Evolutionary conservation across 352 stramenopile species (phyloP), one percentile per base, ranked within the genome.

Genomic region (Globisporangium mamillatum): DNA sequence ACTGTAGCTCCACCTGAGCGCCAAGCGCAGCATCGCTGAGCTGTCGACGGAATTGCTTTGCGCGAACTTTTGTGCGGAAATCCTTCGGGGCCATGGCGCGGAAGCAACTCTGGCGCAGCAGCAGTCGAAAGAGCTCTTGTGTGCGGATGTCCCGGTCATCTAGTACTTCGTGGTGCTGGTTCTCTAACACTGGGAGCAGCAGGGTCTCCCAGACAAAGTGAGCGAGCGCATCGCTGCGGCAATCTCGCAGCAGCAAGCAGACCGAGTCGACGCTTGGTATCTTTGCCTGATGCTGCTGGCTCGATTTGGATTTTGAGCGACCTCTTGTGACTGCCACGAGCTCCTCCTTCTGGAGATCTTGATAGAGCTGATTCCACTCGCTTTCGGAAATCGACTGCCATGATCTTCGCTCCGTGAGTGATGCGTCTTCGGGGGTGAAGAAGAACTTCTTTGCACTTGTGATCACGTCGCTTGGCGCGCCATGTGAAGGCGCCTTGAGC

Each of bases 131-230:
- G 1, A 90, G 57, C 18, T 60, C 56, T 16, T 74, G 63, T 27
- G 48, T 29, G 60, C 52, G 38, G 48, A 6, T 67, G 4, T 74
- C 58, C 50, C 48, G n/a, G 22, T 55, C 36, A 1, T 36, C 16
- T 24, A 8, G 27, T 24, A 36, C 5, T 24, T n/a, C 4, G 12
- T 9, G 25, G 5, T 38, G n/a, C 20, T 61, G 48, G 4, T 22
- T 7, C 16, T 65, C 34, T 18, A 92, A 34, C 0, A 88, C 63
- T 12, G 66, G 24, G 0, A 79, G 41, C 1, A 92, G 68, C 32
- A 92, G 62, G 50, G 80, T 65, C 41, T 77, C 67, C 84, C 84
- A 92, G 10, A 89, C 73, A 48, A 92, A 89, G 3, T 41, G 46
- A 1, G 63, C 72, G 27, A 87, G 73, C 1, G 71, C 76, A 52